Base-by-base conservation (phyloP, 139 green algal species). In the Volvox reticuliferus region DNA sequence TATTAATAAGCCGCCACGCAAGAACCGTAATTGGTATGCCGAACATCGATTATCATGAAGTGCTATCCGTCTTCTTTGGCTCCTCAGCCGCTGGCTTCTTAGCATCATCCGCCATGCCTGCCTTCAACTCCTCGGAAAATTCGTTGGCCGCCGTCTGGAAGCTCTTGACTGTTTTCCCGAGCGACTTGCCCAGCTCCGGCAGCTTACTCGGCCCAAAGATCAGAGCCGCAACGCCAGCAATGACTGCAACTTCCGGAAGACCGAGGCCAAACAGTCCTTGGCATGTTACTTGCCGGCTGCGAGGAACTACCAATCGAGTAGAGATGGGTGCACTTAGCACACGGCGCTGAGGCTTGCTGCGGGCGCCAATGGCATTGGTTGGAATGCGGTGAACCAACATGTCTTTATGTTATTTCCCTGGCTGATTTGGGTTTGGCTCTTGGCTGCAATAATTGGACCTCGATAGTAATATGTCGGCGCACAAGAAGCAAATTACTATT, bases 151-250 rank as follows among this genome's bases (percentile, higher is more conserved):
- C 97, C 0, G 92, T 95, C 91, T 99, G 97, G 91, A 99, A 99
- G 92, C 93, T 97, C 95, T 99, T 99, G 3, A 98, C 94, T 0
- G 98, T 99, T 93, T 99, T 97, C 22, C 98, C 98, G 0, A 99
- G 93, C 21, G 93, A 95, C 93, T 98, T 99, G 35, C 98, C 98
- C 2, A 99, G 92, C 90, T 99, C 98, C 1, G 98, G 98, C 50
- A 99, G 96, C 92, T 99, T 99, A 91, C 93, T 97, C n/a, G 98
- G 98, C 1, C 95, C 97, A 86, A 98, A 99, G 26, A 99, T 94
- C n/a, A 99, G 92, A 1, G 95, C 96, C 18, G 96, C 95, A 2
- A 98, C 96, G 67, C 97, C 97, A 2, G 96, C 96, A 86, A 99
- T 98, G 0, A 99, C 97, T 12, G 95, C 96, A 17, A 99, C 82